Evolutionary conservation across 1,284 basidiomycete genomes (phyloP), one percentile per base, ranked within the genome.

Genomic region (Fomitiporia mediterranea): DNA sequence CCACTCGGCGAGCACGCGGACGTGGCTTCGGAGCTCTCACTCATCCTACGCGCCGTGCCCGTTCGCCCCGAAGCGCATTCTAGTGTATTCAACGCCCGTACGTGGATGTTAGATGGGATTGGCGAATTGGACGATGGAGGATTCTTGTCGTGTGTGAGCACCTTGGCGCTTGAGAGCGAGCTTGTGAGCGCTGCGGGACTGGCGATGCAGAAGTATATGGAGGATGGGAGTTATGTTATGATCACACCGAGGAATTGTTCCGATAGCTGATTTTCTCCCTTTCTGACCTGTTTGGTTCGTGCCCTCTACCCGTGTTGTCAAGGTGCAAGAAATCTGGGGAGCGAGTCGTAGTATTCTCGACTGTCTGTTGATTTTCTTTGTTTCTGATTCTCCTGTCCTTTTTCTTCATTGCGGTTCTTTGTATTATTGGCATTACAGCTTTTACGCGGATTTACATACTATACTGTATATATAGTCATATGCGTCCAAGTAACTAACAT

Each of bases 51-150:
- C 21, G 8, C 13, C 9, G 53, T 54, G 7, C 53, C 42, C 43
- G 53, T 54, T 11, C 43, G 34, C 3, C 19, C 32, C 11, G 23
- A 54, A 13, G 43, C 42, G 32, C 53, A 54, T 21, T 17, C 32
- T 21, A 47, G 34, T 25, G 43, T 47, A 25, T 48, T 48, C 32
- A 48, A 47, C 46, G 47, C 32, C 30, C 53, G 28, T 11, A 38
- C 19, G 9, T 54, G 53, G 53, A 47, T 54, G 43, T 34, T 54
- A 8, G 46, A 47, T 11, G 42, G 43, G 19, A 38, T 54, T 19
- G 53, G 40, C 4, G 53, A 43, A 19, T 34, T 54, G 6, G 27
- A 54, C 35, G 53, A 54, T 21, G 44, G 42, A 21, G 53, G 43
- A 3, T 54, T 54, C 34, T 13, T 54, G 2, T 19, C 28, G 11